Evolutionary conservation across 73 alveolate species (phyloP), one percentile per base, ranked within the genome.

Genomic region (Tetrahymena borealis): DNA sequence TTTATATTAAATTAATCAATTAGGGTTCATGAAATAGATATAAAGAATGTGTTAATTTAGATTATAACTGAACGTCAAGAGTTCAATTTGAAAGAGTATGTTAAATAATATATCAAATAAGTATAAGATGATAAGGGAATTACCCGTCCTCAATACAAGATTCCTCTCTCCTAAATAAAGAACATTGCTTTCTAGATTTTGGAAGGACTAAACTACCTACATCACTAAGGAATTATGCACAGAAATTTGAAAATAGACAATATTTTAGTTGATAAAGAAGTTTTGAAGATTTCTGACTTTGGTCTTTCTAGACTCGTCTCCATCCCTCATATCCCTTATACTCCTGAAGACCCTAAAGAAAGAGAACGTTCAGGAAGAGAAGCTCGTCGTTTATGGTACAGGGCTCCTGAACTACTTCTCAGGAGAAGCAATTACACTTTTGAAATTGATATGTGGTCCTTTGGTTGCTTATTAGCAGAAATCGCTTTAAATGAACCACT

Each of bases 331-430:
- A 91, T 94, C 39, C 98, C 98, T 33, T 98, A 98, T 96, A 98
- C 99, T 28, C 99, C 99, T 15, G 99, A 98, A 94, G 99, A 98
- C 39, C 99, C 99, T 15, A 99, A 99, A 93, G 99, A 98, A 91
- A 91, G 99, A 79, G 99, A 97, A 39, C 96, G 99, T 90, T 98
- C 99, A n/a, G 98, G 98, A 7, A 97, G 99, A 90, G 99, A 98
- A 95, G 96, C 98, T 43, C 95, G 99, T 78, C 94, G 99, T 77
- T 95, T 97, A 38, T 98, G 99, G 98, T 99, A 99, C 94, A 94
- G 99, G 39, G 99, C 99, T 33, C 99, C 99, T 15, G 99, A 98
- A 92, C 40, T 98, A 90, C 93, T 98, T 38, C 94, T 98, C 85
- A 95, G 99, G 78, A 97, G 96, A 92, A 95, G 96, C 20, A 92